A percentile compares a stretch with the other conserved stretches of the same genome.
Evolutionary conservation across 495 filamentous ascomycete genomes (phyloP).

Genomic region (Tricharina praecox): DNA sequence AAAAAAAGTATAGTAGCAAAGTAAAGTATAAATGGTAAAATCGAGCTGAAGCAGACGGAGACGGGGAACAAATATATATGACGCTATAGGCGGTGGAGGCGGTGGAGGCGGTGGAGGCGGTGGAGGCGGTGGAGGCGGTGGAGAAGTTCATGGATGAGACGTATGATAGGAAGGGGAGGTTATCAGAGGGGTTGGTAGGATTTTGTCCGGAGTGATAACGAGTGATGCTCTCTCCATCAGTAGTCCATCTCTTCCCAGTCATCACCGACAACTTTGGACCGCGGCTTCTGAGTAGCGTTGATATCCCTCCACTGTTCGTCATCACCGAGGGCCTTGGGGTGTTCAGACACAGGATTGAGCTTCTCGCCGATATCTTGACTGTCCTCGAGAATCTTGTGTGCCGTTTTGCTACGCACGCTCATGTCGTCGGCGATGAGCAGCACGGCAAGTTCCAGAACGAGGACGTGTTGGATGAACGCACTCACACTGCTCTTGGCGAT

Average conservation of each 20-base stretch:
- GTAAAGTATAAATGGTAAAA: too few species aligned
- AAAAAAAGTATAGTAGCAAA: too few species aligned
- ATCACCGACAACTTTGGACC: neutral
- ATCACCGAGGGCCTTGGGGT: constrained; percentile 35
- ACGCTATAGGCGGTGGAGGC: too few species aligned
- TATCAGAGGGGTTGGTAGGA: too few species aligned
- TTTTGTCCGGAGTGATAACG: too few species aligned
- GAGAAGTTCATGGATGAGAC: too few species aligned
- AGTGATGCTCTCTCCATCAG: neutral
- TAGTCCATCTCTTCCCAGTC: constrained; percentile 1
- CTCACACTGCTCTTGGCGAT: constrained; percentile 53
- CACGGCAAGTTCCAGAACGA: constrained; percentile 71
- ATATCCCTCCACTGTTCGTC: constrained; percentile 27
- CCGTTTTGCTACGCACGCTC: constrained; percentile 44
- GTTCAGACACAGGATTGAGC: constrained; percentile 46
- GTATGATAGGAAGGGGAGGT: too few species aligned
- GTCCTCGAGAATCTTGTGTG: constrained; percentile 51
- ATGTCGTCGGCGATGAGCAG: constrained; percentile 75
- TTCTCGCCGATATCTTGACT: constrained; percentile 64
- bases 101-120: too few species aligned
- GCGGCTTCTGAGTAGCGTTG: constrained; percentile 10
- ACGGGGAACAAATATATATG: too few species aligned
- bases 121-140: too few species aligned
- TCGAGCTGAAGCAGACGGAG: too few species aligned
- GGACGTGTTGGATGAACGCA: constrained; percentile 63